Base-by-base conservation (phyloP, 768 basidiomycete genomes). In the Lactifluus echinatus region DNA sequence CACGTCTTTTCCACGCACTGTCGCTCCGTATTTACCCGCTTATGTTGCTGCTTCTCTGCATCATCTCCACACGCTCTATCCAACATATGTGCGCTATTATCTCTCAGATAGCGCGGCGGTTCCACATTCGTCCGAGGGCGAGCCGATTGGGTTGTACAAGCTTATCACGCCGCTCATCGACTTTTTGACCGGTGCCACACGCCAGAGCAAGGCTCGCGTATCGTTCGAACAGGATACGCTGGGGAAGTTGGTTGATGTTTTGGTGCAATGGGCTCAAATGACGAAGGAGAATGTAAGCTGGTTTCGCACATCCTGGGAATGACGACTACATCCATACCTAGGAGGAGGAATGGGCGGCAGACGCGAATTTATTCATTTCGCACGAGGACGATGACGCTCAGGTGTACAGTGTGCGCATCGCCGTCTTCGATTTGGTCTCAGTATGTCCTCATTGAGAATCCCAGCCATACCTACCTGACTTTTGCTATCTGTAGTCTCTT, bases 311-410 rank as follows among this genome's bases (percentile, higher is more conserved):
- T 37, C 21, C n/a, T 8, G 55, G 29, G 53, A 51, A 31, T 56
- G 42, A 40, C 12, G 48, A 53, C 56, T 26, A 28, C 39, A 48
- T 37, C 28, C 29, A 21, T 11, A 15, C 45, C 12, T 60, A 97
- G 93, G 93, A 93, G 67, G 91, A 93, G 29, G 86, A 82, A 15
- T 98, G 95, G 95, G 80, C 83, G 2, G 81, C 77, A 52, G 88
- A 96, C 64, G 84, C 90, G 3, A 97, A 98, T 63, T 82, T 87
- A 3, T 98, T 98, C 66, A 84, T 98, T 29, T 86, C 87, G 24
- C 92, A 98, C 67, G 94, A 97, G 66, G 92, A 96, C 53, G 95
- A 97, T 59, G 93, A 95, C 60, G 84, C 84, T 1, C 82, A 88
- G 52, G 67, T 77, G 2, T 94, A 93, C 66, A 89, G 88, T 53